These are phyloP conservation scores for Phytopythium chamaehyphon DNA, from an alignment of 352 stramenopile genomes.

Conservation along the genomic window DNA sequence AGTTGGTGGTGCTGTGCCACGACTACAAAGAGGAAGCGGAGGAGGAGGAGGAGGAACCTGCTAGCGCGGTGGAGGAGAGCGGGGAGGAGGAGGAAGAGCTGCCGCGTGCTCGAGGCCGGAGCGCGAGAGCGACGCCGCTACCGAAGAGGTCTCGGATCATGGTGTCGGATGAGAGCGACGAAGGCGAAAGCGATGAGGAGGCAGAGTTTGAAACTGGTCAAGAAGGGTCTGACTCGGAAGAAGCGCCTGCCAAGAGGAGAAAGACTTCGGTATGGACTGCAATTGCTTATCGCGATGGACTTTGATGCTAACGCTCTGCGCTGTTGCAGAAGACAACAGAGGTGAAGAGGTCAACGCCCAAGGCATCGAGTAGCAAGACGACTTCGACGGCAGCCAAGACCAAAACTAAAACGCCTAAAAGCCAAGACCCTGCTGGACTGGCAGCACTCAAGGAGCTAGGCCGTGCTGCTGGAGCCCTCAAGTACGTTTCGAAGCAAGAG, in stretches of 20 bases:
- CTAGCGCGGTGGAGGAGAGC: too few relatives aligned
- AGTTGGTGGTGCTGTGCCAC: slow-evolving; percentile 37
- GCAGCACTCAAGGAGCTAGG: slow-evolving; percentile 66
- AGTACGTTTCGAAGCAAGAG: too few relatives aligned
- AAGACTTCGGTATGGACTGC: too few relatives aligned
- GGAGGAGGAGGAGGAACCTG: too few relatives aligned
- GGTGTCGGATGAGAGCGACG: slow-evolving; percentile 42
- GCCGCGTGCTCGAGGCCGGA: slow-evolving; percentile 1
- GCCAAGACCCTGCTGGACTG: slow-evolving; percentile 41
- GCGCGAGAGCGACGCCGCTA: background rate
- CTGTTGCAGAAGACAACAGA: too few relatives aligned
- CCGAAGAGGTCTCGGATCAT: slow-evolving; percentile 26
- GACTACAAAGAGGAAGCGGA: slow-evolving; percentile 9
- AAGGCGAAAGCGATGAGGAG: slow-evolving; percentile 15
- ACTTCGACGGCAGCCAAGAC: slow-evolving; percentile 18
- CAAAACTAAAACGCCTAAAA: slow-evolving; percentile 11
- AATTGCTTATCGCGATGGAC: background rate
- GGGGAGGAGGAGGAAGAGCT: slow-evolving; percentile 20
- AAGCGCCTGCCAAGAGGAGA: slow-evolving; percentile 17
- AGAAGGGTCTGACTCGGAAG: slow-evolving; percentile 9
- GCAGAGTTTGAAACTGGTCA: slow-evolving; percentile 9
- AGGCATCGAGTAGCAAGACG: slow-evolving; percentile 15
- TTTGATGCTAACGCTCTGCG: background rate
- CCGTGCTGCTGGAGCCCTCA: slow-evolving; percentile 56
- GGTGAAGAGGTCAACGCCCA: slow-evolving; percentile 1